Base-by-base conservation (phyloP, 2,329 filamentous ascomycete genomes). In the Graphilbum fragrans region DNA sequence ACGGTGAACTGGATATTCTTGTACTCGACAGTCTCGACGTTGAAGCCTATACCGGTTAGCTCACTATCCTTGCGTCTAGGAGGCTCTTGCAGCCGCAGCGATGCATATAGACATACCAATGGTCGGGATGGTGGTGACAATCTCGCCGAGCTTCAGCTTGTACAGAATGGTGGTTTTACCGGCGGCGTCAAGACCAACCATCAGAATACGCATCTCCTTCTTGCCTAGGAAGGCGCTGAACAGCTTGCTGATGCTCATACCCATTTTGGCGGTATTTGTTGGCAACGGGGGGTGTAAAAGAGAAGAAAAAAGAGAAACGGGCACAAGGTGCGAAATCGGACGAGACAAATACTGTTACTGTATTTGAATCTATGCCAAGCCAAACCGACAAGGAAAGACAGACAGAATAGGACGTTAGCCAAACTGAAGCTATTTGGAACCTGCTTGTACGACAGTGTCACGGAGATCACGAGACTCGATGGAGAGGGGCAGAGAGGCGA, bases 1-100 rank as follows among this genome's bases (percentile, higher is more conserved):
- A 98, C 92, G 65, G 90, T 96, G 77, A 98, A 98, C 66, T 94
- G 87, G 59, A 94, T 95, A 80, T 98, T 98, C 80, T 95, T 95
- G 77, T 96, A 96, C 65, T 94, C 88, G 65, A 98, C 92, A 43
- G 92, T 96, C 78, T 98, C 92, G 66, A 98, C 92, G 74, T 98
- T 98, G 82, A 98, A 98, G 59, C 92, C 84, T 88, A 52, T 8
- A 14, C 25, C 25, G 25, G 25, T 14, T 29, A 14, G 25, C 25
- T 29, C 25, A 8, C 25, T 14, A 29, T 14, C 8, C 41, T 39
- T 38, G 42, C 31, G 19, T 39, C 7, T 19, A 29, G n/a, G n/a
- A n/a, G n/a, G n/a, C n/a, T n/a, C n/a, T n/a, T n/a, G n/a, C n/a
- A 29, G 25, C 14, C 5, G 20, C 3, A 20, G 20, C 10, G 12